Evolutionary conservation across 2,329 filamentous ascomycete species (phyloP), one percentile per base, ranked within the genome.

Genomic region (Xylaria sp.): DNA sequence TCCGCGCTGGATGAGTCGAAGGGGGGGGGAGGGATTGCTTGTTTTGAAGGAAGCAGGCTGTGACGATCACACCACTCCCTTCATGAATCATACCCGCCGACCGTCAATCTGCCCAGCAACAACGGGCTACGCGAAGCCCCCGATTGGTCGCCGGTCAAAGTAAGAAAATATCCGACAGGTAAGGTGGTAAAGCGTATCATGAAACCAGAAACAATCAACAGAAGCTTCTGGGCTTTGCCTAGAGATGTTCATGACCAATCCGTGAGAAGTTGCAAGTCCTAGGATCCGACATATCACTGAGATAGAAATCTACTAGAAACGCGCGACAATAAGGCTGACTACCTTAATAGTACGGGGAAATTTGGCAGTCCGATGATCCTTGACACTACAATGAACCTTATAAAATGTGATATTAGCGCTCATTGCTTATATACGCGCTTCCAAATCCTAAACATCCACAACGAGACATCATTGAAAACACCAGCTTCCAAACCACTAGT

Each of bases 51-150:
- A 29, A 6, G 35, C 27, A 47, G 37, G 16, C 10, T 40, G 32
- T 44, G 66, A 37, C 50, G 63, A 69, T 69, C 67, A 69, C 61
- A 29, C 54, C 32, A 57, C 32, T 18, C 40, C 29, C 16, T 27
- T 37, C 25, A 54, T 35, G 27, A 54, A 32, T 32, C 27, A 29
- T 21, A 21, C 51, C 29, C 27, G 27, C 51, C 51, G 16, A 21
- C 51, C 27, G 27, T 35, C 50, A 6, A 6, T 51, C 48, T n/a
- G 40, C 6, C 18, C 50, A n/a, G 50, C 50, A 32, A 32, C 25
- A n/a, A 18, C 13, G 18, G 27, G 40, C 53, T 35, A 59, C 12
- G 16, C 13, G 44, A 57, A 64, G 23, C 23, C 23, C 48, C 54
- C 65, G 60, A 67, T 67, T 67, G 65, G 65, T 21, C 25, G 25